Evolutionary conservation across 2,329 filamentous ascomycete genomes (phyloP), one percentile per base, ranked within the genome.

Genomic region (Bisporella sp.): DNA sequence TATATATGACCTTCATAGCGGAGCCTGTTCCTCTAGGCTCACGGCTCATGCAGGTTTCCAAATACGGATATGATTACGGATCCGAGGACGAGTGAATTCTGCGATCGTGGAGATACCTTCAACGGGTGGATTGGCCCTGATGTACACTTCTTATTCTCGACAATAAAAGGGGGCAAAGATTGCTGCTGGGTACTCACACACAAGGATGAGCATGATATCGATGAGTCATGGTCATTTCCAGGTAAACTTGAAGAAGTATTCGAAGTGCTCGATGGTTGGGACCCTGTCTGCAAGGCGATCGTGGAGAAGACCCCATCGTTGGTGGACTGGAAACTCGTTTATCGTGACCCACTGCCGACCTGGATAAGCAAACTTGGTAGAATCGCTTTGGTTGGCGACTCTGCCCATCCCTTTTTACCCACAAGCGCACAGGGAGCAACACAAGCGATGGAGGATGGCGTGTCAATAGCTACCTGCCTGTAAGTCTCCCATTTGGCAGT

Each of bases 271-370:
- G 54, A 56, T 41, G 62, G 65, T 46, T 64, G 74, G 49, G 73
- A 76, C 59, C 73, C 72, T 0, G 64, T 67, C 21, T 73, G 76
- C 42, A 66, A 66, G 21, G 70, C 70, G 1, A 71, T 74, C 2
- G 68, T 77, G n/a, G 62, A 67, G 31, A 68, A 68, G 52, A 76
- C 71, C 6, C 65, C 69, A 29, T 61, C 64, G 3, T 71, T 73
- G 28, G 67, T 79, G 1, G 74, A 77, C 57, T 79, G 75, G 75
- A 77, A 77, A 56, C 72, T 79, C 29, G 74, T 75, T 42, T 78
- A 76, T 53, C 69, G 76, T 40, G 73, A 78, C 56, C 76, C 75
- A 0, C 65, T 76, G 7, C 71, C 74, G 0, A 73, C 68, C 0
- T 79, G 76, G 77, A 68, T 78, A 1, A 75, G 71, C 0, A 63